Evolutionary conservation across 1,139 yeast species (phyloP).

Genomic region (Scheffersomyces quercinus): DNA sequence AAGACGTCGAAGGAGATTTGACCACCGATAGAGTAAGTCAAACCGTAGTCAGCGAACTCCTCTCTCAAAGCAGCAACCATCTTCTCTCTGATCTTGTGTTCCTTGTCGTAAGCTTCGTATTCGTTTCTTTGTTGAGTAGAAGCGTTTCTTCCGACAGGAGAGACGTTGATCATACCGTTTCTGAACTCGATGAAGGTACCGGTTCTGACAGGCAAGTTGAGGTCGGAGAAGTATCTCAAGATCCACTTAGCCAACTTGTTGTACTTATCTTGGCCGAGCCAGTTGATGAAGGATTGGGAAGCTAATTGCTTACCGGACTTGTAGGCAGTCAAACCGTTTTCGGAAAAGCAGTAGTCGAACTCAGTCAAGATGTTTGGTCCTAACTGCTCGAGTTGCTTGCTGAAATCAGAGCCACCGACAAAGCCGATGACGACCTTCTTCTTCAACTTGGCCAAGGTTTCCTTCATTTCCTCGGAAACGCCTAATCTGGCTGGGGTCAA

Average conservation of each 20-base stretch:
- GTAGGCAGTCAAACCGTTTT: slow-evolving; percentile 97
- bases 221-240: slow-evolving; percentile 76
- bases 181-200: slow-evolving; percentile 99
- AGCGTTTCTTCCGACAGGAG: slow-evolving; percentile 98
- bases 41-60: slow-evolving; percentile 77
- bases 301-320: slow-evolving; percentile 85
- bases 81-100: slow-evolving; percentile 74
- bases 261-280: slow-evolving; percentile 96
- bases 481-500: slow-evolving; percentile 93
- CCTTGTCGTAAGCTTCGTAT: slow-evolving; percentile 79
- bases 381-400: slow-evolving; percentile 94
- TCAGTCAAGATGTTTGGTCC: slow-evolving; percentile 75
- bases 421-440: slow-evolving; percentile 93
- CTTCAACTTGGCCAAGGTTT: slow-evolving; percentile 71
- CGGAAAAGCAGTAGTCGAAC: slow-evolving; percentile 95
- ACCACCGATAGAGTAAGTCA: slow-evolving; percentile 98
- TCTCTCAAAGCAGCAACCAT: slow-evolving; percentile 82
- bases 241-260: slow-evolving; percentile 84
- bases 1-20: slow-evolving; percentile 98
- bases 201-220: slow-evolving; percentile 91
- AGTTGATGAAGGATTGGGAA: slow-evolving; percentile 87
- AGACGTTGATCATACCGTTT: slow-evolving; percentile 98
- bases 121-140: slow-evolving; percentile 91
- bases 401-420: slow-evolving; percentile 96
- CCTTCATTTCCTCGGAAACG: slow-evolving; percentile 78